Evolutionary conservation across 805 yeast genomes (phyloP).

Genomic region (Yarrowia sp.): DNA sequence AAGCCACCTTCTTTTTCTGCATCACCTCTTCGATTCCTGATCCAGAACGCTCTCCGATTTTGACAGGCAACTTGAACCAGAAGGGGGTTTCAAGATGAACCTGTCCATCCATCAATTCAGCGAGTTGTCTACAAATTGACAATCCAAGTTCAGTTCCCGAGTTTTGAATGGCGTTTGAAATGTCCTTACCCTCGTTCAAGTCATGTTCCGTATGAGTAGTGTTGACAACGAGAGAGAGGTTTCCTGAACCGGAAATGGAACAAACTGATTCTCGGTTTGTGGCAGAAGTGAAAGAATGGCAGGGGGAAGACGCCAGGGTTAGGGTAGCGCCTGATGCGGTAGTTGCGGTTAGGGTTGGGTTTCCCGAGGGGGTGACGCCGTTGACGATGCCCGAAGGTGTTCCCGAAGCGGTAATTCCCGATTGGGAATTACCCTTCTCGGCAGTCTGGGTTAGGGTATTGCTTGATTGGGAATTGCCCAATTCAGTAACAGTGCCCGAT

Average conservation of each 20-base stretch:
- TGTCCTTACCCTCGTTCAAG: slow-evolving; percentile 19
- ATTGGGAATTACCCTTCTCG: too few species aligned
- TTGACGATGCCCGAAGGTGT: too few species aligned
- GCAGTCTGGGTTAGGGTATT: too few species aligned
- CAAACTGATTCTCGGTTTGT: not conserved
- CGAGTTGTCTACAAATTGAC: slow-evolving; percentile 84
- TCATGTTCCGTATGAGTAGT: slow-evolving; percentile 11
- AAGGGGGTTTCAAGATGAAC: slow-evolving; percentile 52
- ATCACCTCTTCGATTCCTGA: not conserved
- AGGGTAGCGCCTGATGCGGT: not conserved
- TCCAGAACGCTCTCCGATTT: not conserved
- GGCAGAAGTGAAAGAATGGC: not conserved
- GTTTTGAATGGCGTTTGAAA: slow-evolving; percentile 18
- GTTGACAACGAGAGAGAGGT: not conserved
- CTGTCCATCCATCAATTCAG: slow-evolving; percentile 86
- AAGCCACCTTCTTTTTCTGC: not conserved
- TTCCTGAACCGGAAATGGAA: not conserved
- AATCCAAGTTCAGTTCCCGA: slow-evolving; percentile 90
- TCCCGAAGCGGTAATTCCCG: too few species aligned
- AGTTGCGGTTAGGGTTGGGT: too few species aligned
- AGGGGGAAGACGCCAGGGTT: not conserved
- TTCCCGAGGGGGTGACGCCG: too few species aligned
- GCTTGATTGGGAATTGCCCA: too few species aligned
- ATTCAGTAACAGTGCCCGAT: too few species aligned
- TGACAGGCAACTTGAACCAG: slow-evolving; percentile 13